A percentile compares a stretch with the other conserved stretches of the same genome.
These are phyloP conservation scores for Volvariella volvacea DNA, from an alignment of 1,284 basidiomycete species.

Conservation along the genomic window DNA sequence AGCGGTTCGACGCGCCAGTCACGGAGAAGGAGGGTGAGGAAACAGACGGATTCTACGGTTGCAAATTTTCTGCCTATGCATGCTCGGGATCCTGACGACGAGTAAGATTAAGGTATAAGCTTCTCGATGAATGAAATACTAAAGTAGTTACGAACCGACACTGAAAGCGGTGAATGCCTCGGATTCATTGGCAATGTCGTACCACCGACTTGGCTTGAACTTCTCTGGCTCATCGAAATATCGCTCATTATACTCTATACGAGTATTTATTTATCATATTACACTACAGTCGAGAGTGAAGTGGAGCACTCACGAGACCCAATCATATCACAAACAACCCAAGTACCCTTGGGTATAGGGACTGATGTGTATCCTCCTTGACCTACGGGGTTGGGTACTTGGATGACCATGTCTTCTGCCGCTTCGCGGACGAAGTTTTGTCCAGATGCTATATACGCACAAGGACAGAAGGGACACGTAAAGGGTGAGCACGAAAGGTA, in stretches of 20 bases:
- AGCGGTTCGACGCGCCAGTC: slow-evolving; percentile 20
- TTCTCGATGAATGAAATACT: too few relatives aligned
- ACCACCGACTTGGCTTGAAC: slow-evolving; percentile 35
- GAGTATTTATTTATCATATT: background rate
- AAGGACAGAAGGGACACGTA: background rate
- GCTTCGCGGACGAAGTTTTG: slow-evolving; percentile 23
- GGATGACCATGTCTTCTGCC: slow-evolving; percentile 20
- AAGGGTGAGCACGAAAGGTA: background rate
- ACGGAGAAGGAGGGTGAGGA: slow-evolving; percentile 17
- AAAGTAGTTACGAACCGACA: too few relatives aligned
- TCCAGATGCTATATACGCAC: slow-evolving; percentile 14
- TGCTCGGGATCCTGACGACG: slow-evolving; percentile 20
- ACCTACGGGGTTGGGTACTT: slow-evolving; percentile 15
- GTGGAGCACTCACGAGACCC: background rate
- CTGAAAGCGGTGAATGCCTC: slow-evolving; percentile 26
- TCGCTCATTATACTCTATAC: slow-evolving; percentile 25
- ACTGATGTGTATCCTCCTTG: slow-evolving; percentile 14
- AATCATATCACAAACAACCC: slow-evolving; percentile 26
- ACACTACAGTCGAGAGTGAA: too few relatives aligned
- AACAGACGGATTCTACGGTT: slow-evolving; percentile 17
- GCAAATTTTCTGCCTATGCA: slow-evolving; percentile 24
- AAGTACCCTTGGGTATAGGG: slow-evolving; percentile 10
- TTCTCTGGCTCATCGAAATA: slow-evolving; percentile 33
- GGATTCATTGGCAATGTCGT: slow-evolving; percentile 17
- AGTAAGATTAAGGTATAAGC: too few relatives aligned